These are phyloP conservation scores for Alternaria sp. DNA, from an alignment of 2,329 filamentous ascomycete genomes.

Conservation along the genomic window DNA sequence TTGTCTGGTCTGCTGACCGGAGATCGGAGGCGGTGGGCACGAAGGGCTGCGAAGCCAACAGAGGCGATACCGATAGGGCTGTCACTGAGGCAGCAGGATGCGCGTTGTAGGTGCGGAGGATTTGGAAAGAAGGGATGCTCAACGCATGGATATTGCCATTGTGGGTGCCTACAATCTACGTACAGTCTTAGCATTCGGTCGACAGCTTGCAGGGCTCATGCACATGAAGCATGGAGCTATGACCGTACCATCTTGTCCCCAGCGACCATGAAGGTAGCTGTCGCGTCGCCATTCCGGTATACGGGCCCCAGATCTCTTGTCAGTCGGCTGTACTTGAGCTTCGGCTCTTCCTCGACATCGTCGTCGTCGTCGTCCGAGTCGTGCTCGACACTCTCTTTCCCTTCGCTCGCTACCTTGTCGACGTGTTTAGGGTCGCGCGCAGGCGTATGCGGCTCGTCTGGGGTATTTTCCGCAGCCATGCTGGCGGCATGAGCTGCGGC, in stretches of 20 bases:
- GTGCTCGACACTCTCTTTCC: conserved; percentile 33
- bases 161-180: conserved; percentile 87
- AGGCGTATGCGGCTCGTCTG: conserved; percentile 50
- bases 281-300: conserved; percentile 95
- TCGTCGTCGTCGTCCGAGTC: conserved; percentile 70
- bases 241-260: conserved; percentile 91
- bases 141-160: conserved; percentile 96
- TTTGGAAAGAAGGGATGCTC: conserved; percentile 80
- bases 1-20: conserved; percentile 38
- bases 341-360: conserved; percentile 91
- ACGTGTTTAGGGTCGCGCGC: conserved; percentile 21
- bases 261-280: conserved; percentile 86
- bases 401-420: conserved; percentile 32
- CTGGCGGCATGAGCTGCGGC: conserved; percentile 50
- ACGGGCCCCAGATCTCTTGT: conserved; percentile 81
- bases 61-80: conserved; percentile 87
- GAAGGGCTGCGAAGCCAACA: conserved; percentile 65
- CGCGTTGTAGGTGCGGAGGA: conserved; percentile 86
- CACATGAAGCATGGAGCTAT: conserved; percentile 20
- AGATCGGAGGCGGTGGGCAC: conserved; percentile 28
- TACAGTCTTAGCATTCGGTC: conserved; percentile 58
- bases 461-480: conserved; percentile 52
- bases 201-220: conserved; percentile 65
- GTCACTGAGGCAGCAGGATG: conserved; percentile 88
- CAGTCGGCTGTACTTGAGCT: conserved; percentile 88